Percentiles rank a stretch among this genome's conserved stretches.
These are phyloP conservation scores for Pilasporangium apinafurcum DNA, from an alignment of 352 stramenopile genomes.

Conservation along the genomic window DNA sequence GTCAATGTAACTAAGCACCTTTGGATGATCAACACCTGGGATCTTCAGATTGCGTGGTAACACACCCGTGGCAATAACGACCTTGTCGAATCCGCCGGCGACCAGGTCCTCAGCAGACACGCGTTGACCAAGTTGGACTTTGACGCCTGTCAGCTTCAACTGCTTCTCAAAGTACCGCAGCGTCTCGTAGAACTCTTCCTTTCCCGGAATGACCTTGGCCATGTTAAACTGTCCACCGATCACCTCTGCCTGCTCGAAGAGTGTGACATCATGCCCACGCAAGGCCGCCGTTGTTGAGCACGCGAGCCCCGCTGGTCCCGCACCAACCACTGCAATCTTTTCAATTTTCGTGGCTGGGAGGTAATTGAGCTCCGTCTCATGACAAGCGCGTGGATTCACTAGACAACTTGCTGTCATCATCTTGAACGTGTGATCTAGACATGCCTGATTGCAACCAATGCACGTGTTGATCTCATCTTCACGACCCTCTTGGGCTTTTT, in stretches of 20 bases:
- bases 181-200: conserved; percentile 98
- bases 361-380: conserved; percentile 91
- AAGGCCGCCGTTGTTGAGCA: conserved; percentile 85
- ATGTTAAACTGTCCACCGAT: conserved; percentile 97
- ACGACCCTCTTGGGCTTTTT: conserved; percentile 86
- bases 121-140: conserved; percentile 64
- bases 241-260: conserved; percentile 87
- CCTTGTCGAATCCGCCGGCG: conserved; percentile 75
- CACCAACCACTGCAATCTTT: conserved; percentile 89
- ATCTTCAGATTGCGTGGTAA: conserved; percentile 86
- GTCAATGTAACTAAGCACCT: conserved; percentile 94
- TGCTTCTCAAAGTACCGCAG: conserved; percentile 93
- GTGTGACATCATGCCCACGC: conserved; percentile 90
- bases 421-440: conserved; percentile 97
- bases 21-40: conserved; percentile 83
- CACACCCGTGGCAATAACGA: conserved; percentile 96
- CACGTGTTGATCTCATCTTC: conserved; percentile 97
- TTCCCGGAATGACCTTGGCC: conserved; percentile 94
- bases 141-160: conserved; percentile 79
- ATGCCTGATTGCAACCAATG: conserved; percentile 96
- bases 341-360: conserved; percentile 37
- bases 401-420: conserved; percentile 92
- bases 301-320: conserved; percentile 91
- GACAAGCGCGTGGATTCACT: conserved; percentile 94
- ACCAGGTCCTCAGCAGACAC: conserved; percentile 48